Base-by-base conservation (phyloP, 2,329 filamentous ascomycete species). In the Pestalotiopsis sp. region DNA sequence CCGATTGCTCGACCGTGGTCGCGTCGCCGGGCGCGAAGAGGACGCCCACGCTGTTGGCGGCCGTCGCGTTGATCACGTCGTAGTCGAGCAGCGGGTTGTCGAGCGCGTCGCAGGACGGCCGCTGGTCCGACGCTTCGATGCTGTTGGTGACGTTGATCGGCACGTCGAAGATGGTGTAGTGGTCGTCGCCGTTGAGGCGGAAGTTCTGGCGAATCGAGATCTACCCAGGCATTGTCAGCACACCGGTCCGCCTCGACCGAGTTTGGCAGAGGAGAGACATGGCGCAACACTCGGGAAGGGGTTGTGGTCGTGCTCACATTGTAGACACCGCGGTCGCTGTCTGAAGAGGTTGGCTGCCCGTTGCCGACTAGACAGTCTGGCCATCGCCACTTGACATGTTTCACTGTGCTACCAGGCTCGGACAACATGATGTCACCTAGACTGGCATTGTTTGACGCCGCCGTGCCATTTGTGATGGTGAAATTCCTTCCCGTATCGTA, bases 331-430 rank as follows among this genome's bases (percentile, higher is more conserved):
- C 89, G 83, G 27, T 85, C 86, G 64, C 85, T 88, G 68, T 81
- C 81, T 0, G 79, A 77, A 3, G 79, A 76, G 1, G 77, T 73
- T 31, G 85, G 82, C 71, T 85, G 77, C 2, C 88, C 88, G 64
- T 90, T 81, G 20, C 91, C 91, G 2, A 89, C 87, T 0, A 93
- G 82, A 73, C 91, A 93, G 68, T 87, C 85, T 0, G 91, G 91
- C 91, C 91, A 93, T 23, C 87, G 82, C 89, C 91, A 93, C 75
- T 90, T 90, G 70, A 93, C 85, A 75, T 93, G 91, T 76, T 93
- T 93, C 58, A 93, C 91, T 0, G 91, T 93, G 75, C 90, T 91
- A 3, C 87, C 86, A 0, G 85, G 79, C 75, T 93, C 90, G 70
- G 91, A 87, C 36, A 80, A 77, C 82, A 93, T 86, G 67, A 93